Evolutionary conservation across 306 rosid genomes (phyloP).

Genomic region (Lathyrus oleraceus): DNA sequence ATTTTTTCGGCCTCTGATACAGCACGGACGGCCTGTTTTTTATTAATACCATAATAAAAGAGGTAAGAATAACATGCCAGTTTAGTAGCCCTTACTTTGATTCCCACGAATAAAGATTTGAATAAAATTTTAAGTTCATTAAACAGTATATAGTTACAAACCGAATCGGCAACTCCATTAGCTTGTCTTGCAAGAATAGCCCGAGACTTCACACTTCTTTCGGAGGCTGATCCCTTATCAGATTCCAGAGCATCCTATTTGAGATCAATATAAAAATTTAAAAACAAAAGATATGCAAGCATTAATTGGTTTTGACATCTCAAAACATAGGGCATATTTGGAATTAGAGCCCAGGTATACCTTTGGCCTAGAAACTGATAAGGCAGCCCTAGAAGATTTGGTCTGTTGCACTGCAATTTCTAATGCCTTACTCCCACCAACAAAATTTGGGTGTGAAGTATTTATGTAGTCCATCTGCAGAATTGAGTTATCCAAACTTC

Average conservation of each 20-base stretch:
- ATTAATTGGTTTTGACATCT: background rate
- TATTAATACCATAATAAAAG: conserved; percentile 27
- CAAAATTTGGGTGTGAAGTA: conserved; percentile 94
- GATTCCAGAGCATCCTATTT: conserved; percentile 75
- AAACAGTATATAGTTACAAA: conserved; percentile 39
- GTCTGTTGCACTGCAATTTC: conserved; percentile 79
- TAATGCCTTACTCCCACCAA: conserved; percentile 95
- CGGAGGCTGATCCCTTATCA: conserved; percentile 79
- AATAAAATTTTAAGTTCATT: conserved; percentile 8
- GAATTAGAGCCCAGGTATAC: conserved; percentile 43
- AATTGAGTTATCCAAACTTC: conserved; percentile 27
- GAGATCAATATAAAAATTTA: conserved; percentile 16
- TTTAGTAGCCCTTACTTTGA: conserved; percentile 4
- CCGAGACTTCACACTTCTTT: conserved; percentile 73
- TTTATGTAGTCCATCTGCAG: conserved; percentile 97
- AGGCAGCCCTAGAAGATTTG: conserved; percentile 66
- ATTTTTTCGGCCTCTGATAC: conserved; percentile 67
- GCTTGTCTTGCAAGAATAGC: conserved; percentile 78
- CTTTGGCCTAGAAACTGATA: conserved; percentile 68
- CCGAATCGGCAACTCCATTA: conserved; percentile 88
- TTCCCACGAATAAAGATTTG: background rate
- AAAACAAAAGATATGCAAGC: background rate
- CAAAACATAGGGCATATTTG: conserved; percentile 18
- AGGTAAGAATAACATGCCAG: conserved; percentile 13
- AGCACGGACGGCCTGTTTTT: conserved; percentile 68